Evolutionary conservation across 495 filamentous ascomycete species (phyloP), one percentile per base, ranked within the genome.

Genomic region (Niebla homalea): DNA sequence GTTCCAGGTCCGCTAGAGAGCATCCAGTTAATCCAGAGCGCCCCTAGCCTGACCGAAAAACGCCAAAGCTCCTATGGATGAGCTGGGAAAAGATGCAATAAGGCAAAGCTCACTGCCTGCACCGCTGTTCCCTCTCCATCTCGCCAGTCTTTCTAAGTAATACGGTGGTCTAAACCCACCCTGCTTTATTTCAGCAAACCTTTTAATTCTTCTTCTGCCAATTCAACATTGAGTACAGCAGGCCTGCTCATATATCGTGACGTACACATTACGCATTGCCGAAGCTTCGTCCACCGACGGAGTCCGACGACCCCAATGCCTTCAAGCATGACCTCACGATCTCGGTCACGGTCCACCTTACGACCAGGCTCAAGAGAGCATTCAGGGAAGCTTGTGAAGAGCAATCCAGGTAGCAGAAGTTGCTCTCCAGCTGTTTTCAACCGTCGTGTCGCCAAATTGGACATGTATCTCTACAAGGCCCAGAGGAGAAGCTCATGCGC

Each of bases 371-470:
- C 37, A n/a, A 20, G 35, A 21, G n/a, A 48, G 39, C 36, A 45
- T 12, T 48, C 49, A 23, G 26, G 25, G n/a, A 56, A 45, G 39
- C 54, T 56, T 14, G 45, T 40, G 36, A 56, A 52, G 36, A 52
- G 29, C 45, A 48, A 44, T 35, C 43, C 54, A 29, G 26, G 38
- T 21, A 48, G 50, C 14, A 52, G 50, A 23, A 42, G n/a, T 15
- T 35, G 38, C 14, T 53, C 54, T 22, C 49, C 54, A 39, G 25
- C n/a, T 22, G 29, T 25, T 3, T 2, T 45, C 22, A 56, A 43
- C 25, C 39, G 54, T 23, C 54, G 54, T 1, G 39, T 48, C 19
- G 49, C 49, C 14, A 56, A 52, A 36, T 42, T 56, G 40, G 45
- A 56, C n/a, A 44, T 54, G 3, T 53, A 57, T 37, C 43, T 53